These are phyloP conservation scores for Colletotrichum camelliae DNA, from an alignment of 2,329 filamentous ascomycete genomes.

Conservation along the genomic window DNA sequence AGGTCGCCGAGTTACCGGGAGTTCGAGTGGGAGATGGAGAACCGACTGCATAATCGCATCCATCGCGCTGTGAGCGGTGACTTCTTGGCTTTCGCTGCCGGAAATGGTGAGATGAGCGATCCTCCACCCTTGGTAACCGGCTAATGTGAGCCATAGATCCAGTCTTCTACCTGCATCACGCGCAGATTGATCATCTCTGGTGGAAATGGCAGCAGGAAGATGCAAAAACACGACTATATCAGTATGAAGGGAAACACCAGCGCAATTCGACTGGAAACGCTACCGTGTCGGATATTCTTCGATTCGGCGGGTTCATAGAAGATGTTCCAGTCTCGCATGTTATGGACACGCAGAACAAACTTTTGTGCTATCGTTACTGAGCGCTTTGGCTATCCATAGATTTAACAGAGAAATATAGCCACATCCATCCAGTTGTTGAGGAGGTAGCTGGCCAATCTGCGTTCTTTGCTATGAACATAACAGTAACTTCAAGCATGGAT, in stretches of 20 bases:
- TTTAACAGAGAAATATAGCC: neutral
- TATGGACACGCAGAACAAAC: neutral
- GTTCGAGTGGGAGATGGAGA: neutral
- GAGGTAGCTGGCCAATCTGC: neutral
- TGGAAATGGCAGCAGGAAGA: neutral
- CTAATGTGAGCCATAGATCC: neutral
- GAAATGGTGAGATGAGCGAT: constrained; percentile 10
- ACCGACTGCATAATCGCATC: constrained; percentile 5
- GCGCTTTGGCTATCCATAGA: too few species aligned
- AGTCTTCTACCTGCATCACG: neutral
- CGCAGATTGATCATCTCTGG: neutral
- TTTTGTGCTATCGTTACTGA: neutral
- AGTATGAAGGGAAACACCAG: neutral
- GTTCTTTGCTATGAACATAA: neutral
- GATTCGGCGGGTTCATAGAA: neutral
- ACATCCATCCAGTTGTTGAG: neutral
- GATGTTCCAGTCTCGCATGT: neutral
- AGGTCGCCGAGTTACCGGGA: neutral
- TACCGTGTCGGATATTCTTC: neutral
- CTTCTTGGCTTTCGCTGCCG: constrained; percentile 16
- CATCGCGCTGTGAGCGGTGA: constrained; percentile 16
- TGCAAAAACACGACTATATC: neutral
- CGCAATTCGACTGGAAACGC: neutral
- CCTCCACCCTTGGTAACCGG: neutral
- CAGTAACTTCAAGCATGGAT: neutral